These are phyloP conservation scores for Nosema muscidifuracis DNA, from an alignment of 371 early-diverging fungal species.

Conservation along the genomic window DNA sequence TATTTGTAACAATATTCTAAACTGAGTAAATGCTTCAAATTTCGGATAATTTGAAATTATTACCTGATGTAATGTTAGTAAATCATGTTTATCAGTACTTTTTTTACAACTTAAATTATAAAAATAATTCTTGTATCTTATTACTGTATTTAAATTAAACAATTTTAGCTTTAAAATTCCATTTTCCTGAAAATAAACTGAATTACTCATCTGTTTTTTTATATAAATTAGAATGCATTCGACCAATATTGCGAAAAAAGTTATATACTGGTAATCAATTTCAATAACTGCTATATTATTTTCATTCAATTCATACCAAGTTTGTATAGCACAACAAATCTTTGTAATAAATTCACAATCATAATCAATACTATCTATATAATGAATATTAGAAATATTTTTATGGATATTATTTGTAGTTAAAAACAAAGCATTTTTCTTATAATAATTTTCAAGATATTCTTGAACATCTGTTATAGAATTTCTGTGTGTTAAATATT, in stretches of 20 bases:
- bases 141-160: constrained; percentile 12
- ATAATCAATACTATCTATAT: constrained; percentile 8
- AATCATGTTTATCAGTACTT: background rate
- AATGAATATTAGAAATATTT: background rate
- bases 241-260: constrained; percentile 17
- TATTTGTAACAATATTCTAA: constrained; percentile 3
- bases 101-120: background rate
- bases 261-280: constrained; percentile 3
- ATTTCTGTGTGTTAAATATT: constrained; percentile 56
- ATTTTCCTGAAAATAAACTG: background rate
- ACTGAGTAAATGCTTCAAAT: background rate
- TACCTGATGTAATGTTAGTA: constrained; percentile 36
- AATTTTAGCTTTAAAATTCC: background rate
- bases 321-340: constrained; percentile 17
- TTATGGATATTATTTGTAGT: background rate
- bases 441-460: constrained; percentile 63
- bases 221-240: constrained; percentile 25
- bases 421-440: constrained; percentile 63
- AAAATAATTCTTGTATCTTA: constrained; percentile 31
- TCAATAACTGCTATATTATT: constrained; percentile 39
- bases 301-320: constrained; percentile 32
- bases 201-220: background rate
- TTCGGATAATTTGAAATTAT: constrained; percentile 42
- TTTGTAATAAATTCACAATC: constrained; percentile 8
- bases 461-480: constrained; percentile 62